Conservation (phyloP, 2,329 filamentous ascomycete species). For the Apiospora marii region DNA sequence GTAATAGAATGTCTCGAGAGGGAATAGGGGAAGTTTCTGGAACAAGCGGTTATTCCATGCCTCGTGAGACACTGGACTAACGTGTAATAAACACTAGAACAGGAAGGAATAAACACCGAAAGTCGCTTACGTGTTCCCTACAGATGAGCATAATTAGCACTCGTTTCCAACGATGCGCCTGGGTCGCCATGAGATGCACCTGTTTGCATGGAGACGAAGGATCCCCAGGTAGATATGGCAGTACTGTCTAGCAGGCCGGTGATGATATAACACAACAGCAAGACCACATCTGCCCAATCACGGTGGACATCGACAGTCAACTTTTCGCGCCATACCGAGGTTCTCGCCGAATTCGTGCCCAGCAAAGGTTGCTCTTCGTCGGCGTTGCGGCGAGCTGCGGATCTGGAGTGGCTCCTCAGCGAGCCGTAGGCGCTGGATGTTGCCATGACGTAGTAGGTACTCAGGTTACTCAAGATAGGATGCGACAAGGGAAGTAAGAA, state of each 20-base stretch:
- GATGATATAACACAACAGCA: constrained; percentile 77
- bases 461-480: not conserved
- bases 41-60: no score
- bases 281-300: constrained; percentile 70
- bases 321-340: constrained; percentile 40
- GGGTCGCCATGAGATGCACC: constrained; percentile 52
- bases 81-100: no score
- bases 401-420: constrained; percentile 28
- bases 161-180: not conserved
- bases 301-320: constrained; percentile 61
- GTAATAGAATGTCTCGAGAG: no score
- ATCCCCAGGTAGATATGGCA: constrained; percentile 78
- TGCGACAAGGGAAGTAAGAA: not conserved
- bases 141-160: not conserved
- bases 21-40: no score
- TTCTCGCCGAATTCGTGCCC: constrained; percentile 28
- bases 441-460: constrained; percentile 31
- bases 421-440: constrained; percentile 40
- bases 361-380: constrained; percentile 47
- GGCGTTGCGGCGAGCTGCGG: constrained; percentile 28
- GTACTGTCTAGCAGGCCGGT: constrained; percentile 81
- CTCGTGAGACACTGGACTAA: no score
- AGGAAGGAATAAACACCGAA: no score
- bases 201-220: constrained; percentile 86
- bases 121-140: constrained; percentile 79